A percentile compares a stretch with the other conserved stretches of the same genome.
Conservation (phyloP, 83 land plant species). For the Thuja plicata region DNA sequence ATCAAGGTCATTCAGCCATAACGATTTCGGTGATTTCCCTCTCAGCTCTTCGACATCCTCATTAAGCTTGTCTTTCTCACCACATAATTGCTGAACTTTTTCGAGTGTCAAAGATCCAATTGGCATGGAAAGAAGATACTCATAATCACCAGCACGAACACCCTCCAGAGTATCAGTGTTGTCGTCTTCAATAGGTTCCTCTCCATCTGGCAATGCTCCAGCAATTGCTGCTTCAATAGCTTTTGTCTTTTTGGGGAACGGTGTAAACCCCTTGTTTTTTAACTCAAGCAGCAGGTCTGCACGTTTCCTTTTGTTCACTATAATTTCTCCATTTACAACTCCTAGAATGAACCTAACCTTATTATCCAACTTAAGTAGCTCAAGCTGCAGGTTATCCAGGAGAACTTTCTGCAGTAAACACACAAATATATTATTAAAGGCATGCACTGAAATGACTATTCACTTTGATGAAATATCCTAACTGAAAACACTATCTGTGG, state of each 20-base stretch:
- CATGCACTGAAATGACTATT: neutral
- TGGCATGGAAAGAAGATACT: slow-evolving; percentile 89
- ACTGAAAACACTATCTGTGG: no score
- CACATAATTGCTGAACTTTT: slow-evolving; percentile 75
- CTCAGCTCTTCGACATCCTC: slow-evolving; percentile 72
- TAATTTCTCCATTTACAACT: slow-evolving; percentile 80
- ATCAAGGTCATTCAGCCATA: slow-evolving; percentile 91
- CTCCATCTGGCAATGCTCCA: slow-evolving; percentile 54
- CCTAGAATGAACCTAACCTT: slow-evolving; percentile 89
- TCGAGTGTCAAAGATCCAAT: slow-evolving; percentile 85
- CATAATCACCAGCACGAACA: slow-evolving; percentile 74
- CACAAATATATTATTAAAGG: neutral
- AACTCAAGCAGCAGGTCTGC: slow-evolving; percentile 81
- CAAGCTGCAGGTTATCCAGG: slow-evolving; percentile 66
- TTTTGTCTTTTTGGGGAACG: slow-evolving; percentile 86
- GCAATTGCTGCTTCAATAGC: slow-evolving; percentile 54
- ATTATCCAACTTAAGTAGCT: slow-evolving; percentile 81
- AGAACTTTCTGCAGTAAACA: slow-evolving; percentile 59
- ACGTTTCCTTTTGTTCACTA: slow-evolving; percentile 88
- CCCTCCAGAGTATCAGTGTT: slow-evolving; percentile 30
- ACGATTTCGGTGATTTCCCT: slow-evolving; percentile 61
- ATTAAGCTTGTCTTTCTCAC: slow-evolving; percentile 62
- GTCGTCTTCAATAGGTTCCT: slow-evolving; percentile 62
- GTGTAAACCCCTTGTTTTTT: slow-evolving; percentile 80
- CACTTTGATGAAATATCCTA: no score